Percentiles rank a stretch among this genome's conserved stretches.
Conservation (phyloP, 2,329 filamentous ascomycete genomes). For the Verticillium dahliae region DNA sequence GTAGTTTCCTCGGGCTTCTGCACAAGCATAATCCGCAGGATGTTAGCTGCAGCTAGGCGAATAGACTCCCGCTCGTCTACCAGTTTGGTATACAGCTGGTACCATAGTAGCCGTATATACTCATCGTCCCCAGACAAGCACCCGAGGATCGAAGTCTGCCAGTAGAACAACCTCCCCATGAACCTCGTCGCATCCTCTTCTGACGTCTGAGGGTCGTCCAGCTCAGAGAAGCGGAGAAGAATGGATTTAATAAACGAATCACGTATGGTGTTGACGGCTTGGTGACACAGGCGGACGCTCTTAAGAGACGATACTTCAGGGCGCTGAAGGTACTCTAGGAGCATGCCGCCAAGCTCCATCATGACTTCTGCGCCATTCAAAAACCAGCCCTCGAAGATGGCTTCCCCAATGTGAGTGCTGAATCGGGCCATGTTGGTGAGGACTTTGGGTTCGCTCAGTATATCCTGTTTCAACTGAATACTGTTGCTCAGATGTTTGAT, state of each 20-base stretch:
- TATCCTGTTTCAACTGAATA: conserved; percentile 64
- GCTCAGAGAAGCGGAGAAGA: conserved; percentile 75
- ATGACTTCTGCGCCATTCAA: conserved; percentile 77
- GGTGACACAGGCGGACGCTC: conserved; percentile 83
- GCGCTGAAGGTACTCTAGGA: conserved; percentile 83
- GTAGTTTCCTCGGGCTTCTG: conserved; percentile 84
- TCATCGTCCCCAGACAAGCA: conserved; percentile 73
- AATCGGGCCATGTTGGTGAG: conserved; percentile 84
- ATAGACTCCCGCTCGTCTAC: conserved; percentile 63
- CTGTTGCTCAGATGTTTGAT: conserved; percentile 64
- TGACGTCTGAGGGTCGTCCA: conserved; percentile 58
- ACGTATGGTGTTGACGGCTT: conserved; percentile 71
- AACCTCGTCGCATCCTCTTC: conserved; percentile 62
- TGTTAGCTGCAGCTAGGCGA: conserved; percentile 69
- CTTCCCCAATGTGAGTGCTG: conserved; percentile 74
- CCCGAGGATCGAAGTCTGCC: conserved; percentile 86
- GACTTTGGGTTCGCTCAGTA: conserved; percentile 73
- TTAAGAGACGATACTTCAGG: conserved; percentile 77
- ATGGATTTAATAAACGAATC: conserved; percentile 72
- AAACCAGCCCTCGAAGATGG: conserved; percentile 95
- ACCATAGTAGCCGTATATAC: conserved; percentile 81
- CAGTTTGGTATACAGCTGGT: conserved; percentile 85
- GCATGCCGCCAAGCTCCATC: conserved; percentile 77
- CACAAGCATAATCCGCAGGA: conserved; percentile 88
- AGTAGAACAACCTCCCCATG: conserved; percentile 83